Evolutionary conservation across 2,329 filamentous ascomycete genomes (phyloP).

Genomic region (Cordyceps cateniannulata): DNA sequence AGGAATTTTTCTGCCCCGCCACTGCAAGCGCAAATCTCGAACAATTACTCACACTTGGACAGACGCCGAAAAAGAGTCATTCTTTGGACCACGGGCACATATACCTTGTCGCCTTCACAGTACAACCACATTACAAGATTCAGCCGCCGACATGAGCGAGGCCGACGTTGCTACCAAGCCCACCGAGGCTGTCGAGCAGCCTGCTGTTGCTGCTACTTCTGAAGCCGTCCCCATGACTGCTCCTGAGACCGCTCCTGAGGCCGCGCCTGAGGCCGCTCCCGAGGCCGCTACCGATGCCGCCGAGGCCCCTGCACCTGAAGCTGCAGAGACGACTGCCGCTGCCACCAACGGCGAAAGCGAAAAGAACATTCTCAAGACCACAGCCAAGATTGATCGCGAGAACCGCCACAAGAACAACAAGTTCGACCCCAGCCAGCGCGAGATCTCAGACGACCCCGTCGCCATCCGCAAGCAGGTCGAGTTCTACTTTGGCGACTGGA

Average conservation of each 20-base stretch:
- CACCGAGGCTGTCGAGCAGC: constrained; percentile 47
- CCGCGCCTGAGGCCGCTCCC: constrained; percentile 17
- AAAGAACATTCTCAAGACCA: constrained; percentile 38
- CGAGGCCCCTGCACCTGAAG: constrained; percentile 26
- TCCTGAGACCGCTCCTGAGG: constrained; percentile 37
- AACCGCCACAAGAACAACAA: constrained; percentile 54
- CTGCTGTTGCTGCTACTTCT: constrained; percentile 44
- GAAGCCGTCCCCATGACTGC: constrained; percentile 19
- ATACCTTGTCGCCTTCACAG: neutral
- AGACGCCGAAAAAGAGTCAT: neutral
- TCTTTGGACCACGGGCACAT: neutral
- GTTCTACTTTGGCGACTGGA: constrained; percentile 92
- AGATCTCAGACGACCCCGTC: constrained; percentile 68
- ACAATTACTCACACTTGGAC: constrained; percentile 7
- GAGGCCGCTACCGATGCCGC: constrained; percentile 32
- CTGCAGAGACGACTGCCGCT: constrained; percentile 14
- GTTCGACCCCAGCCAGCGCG: constrained; percentile 60
- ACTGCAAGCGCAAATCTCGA: constrained; percentile 6
- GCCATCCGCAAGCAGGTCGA: constrained; percentile 88
- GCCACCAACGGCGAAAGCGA: constrained; percentile 17
- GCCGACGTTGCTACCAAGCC: constrained; percentile 13
- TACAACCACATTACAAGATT: neutral
- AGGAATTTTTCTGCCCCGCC: constrained; percentile 3
- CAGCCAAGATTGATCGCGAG: constrained; percentile 31
- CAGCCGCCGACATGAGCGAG: constrained; percentile 12